Base-by-base conservation (phyloP, 352 stramenopile species). In the Phytophthora crassamura region DNA sequence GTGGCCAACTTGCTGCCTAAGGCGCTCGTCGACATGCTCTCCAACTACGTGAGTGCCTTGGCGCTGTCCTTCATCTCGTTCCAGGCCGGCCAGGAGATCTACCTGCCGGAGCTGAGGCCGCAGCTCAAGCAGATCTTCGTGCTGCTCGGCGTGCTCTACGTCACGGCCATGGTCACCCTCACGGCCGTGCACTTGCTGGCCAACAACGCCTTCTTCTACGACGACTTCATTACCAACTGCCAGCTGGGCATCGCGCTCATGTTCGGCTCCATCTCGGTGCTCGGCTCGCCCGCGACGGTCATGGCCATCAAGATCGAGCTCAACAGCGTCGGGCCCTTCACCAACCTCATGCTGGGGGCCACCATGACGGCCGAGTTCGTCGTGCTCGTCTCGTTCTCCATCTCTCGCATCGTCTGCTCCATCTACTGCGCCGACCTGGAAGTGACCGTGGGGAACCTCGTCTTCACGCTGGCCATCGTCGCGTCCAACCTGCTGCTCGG, bases 241-340 rank as follows among this genome's bases (percentile, higher is more conserved):
- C 74, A 89, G 48, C 53, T 91, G 40, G 78, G 80, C 5, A 89
- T 91, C 45, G 78, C 77, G 3, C 80, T 89, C 68, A 83, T 91
- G 75, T 91, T 91, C 33, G 83, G 68, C 42, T 91, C 83, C 52
- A 91, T 89, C 51, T 86, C 78, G 4, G 83, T 91, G 33, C 64
- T 90, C 7, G 79, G 72, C 2, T 91, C 83, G 11, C 83, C 83
- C 0, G 75, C 80, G 7, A 91, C 83, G 10, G 79, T 89, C 40
- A 89, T 91, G 81, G 83, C 82, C 15, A 89, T 91, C 67, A 89
- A 91, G 68, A 91, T 89, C 48, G 82, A 91, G 52, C 73, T 89
- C 51, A 88, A 91, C 45, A 88, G 80, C 28, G 83, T 88, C 41
- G 83, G 83, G 2, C 79, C 79, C 5, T 91, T 91, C 59, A 91